Conservation (phyloP, 106 monocot species). For the Dendrobium huoshanense region DNA sequence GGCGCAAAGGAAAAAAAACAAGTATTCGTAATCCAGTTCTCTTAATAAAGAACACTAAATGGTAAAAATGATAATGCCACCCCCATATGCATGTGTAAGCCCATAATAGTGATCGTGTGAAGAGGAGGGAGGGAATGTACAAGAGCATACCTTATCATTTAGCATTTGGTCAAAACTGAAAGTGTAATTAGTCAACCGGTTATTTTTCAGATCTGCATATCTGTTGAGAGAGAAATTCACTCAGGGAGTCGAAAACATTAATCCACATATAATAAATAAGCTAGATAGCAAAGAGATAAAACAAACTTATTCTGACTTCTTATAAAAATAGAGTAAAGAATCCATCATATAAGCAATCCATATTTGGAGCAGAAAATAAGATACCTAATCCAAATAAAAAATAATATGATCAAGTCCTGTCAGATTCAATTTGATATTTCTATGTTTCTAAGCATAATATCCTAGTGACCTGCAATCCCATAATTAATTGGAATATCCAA, state of each 20-base stretch:
- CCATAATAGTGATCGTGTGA: not conserved
- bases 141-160: conserved; percentile 66
- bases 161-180: conserved; percentile 97
- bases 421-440: not conserved
- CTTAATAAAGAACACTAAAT: not conserved
- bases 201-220: conserved; percentile 98
- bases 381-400: not conserved
- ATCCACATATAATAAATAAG: not conserved
- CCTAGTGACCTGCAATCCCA: too few relatives aligned
- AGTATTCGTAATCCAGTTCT: not conserved
- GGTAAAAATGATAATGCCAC: not conserved
- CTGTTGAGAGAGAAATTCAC: conserved; percentile 23
- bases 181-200: conserved; percentile 80
- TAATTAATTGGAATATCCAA: too few relatives aligned
- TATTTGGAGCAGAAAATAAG: not conserved
- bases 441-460: not conserved
- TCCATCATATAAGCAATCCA: not conserved
- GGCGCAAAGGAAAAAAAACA: not conserved
- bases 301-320: not conserved
- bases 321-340: not conserved
- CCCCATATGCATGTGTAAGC: not conserved
- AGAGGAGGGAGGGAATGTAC: not conserved
- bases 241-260: not conserved
- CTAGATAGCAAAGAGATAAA: not conserved
- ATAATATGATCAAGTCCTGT: not conserved